Percentiles rank a stretch among this genome's conserved stretches.
Evolutionary conservation across 768 basidiomycete species (phyloP).

Genomic region (Xerocomellus intermedius): DNA sequence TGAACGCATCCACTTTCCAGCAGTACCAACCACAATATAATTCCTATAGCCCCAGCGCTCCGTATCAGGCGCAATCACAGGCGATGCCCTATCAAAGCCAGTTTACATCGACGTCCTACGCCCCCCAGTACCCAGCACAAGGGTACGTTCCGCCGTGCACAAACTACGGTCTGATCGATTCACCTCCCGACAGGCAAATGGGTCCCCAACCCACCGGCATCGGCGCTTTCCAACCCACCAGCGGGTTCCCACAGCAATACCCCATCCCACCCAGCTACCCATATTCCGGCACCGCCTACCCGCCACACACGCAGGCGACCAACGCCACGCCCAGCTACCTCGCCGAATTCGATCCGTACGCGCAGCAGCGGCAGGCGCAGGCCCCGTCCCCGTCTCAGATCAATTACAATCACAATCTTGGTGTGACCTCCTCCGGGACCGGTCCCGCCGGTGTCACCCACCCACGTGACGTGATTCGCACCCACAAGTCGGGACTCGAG

Average conservation of each 20-base stretch:
- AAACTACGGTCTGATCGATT: neutral
- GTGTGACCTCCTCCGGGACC: neutral
- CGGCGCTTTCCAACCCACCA: conserved; percentile 46
- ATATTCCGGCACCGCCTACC: conserved; percentile 32
- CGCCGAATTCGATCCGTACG: conserved; percentile 43
- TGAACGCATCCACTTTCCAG: conserved; percentile 35
- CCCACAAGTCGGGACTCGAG: conserved; percentile 66
- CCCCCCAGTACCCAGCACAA: conserved; percentile 25
- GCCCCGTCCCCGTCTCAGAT: conserved; percentile 1
- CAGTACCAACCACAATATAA: conserved; percentile 39
- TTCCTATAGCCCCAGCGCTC: conserved; percentile 4
- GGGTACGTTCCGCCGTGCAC: conserved; percentile 10
- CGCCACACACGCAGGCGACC: conserved; percentile 12
- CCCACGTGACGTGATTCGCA: conserved; percentile 65
- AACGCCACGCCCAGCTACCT: conserved; percentile 25
- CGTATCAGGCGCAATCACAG: conserved; percentile 22
- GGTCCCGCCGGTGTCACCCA: conserved; percentile 44
- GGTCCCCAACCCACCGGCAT: conserved; percentile 33
- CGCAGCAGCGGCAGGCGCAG: conserved; percentile 14
- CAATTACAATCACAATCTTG: neutral
- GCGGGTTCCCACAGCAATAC: conserved; percentile 56
- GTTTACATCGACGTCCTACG: conserved; percentile 22
- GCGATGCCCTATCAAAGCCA: conserved; percentile 19
- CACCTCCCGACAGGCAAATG: conserved; percentile 21
- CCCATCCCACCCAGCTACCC: conserved; percentile 17